These are phyloP conservation scores for Penicillium turbatum DNA, from an alignment of 495 filamentous ascomycete species.

Conservation along the genomic window DNA sequence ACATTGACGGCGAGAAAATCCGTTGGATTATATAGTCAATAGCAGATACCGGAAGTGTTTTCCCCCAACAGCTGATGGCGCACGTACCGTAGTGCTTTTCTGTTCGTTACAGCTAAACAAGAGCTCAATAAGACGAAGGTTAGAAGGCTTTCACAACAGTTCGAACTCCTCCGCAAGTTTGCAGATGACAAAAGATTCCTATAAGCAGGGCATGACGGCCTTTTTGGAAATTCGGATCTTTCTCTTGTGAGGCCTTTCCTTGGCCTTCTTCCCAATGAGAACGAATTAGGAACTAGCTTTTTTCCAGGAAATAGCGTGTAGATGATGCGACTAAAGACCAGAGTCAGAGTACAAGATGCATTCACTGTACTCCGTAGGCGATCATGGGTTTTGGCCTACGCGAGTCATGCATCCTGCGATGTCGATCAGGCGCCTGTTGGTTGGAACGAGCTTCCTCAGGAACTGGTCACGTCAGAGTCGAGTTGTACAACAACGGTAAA, in stretches of 20 bases:
- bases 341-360: background rate
- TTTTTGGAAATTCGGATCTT: background rate
- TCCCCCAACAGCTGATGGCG: background rate
- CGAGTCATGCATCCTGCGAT: constrained; percentile 3
- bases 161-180: background rate
- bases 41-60: background rate
- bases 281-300: background rate
- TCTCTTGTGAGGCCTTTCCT: background rate
- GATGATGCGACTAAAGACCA: constrained; percentile 3
- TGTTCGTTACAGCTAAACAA: background rate
- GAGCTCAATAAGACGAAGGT: no score
- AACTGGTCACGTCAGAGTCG: background rate
- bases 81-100: background rate
- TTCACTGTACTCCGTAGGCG: background rate
- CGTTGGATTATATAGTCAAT: background rate
- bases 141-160: background rate
- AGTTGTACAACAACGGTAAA: background rate
- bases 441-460: background rate
- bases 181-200: background rate
- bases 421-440: background rate
- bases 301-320: background rate
- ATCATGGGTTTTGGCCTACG: constrained; percentile 5
- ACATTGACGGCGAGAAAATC: background rate
- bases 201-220: background rate
- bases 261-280: background rate